Base-by-base conservation (phyloP, 2,329 filamentous ascomycete genomes). In the Aspergillus latus region DNA sequence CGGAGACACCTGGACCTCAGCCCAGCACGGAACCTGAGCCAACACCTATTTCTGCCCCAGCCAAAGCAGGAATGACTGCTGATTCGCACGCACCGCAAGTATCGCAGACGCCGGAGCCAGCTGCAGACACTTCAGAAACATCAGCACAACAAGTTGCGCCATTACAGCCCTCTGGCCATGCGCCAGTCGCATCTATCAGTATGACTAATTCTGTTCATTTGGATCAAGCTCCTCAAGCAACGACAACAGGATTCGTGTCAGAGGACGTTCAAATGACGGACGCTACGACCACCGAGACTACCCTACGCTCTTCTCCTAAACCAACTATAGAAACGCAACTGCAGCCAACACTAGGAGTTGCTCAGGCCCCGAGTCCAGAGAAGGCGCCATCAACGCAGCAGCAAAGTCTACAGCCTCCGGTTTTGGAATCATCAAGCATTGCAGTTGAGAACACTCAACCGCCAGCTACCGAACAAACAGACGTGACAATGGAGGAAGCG, bases 1-100 rank as follows among this genome's bases (percentile, higher is more conserved):
- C 78, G 36, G 71, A 72, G 60, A 64, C 70, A 50, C 64, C 66
- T 60, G 52, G 72, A 65, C 59, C 68, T 62, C 56, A 73, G 62
- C 64, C 63, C 39, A 62, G 58, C 40, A 48, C 64, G 46, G 63
- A 66, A 37, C 58, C 60, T 15, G 59, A 51, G 44, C 56, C 58
- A 46, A 37, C 45, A 13, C 36, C 51, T 49, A 57, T 43, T 32
- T 11, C 52, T 36, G 46, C 44, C 42, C 53, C 54, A 43, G 36
- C 48, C 16, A 40, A 54, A 11, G 50, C 50, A 39, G 52, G 56
- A 54, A 8, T 40, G 13, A 40, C 11, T 7, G 29, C 29, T 50
- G 49, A 56, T 15, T 21, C 39, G n/a, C 53, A 50, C 6, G 13
- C 50, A 44, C 47, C 44, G 21, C 46, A 39, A 30, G 47, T 32